A percentile compares a stretch with the other conserved stretches of the same genome.
These are phyloP conservation scores for Ascochyta pisi DNA, from an alignment of 2,329 filamentous ascomycete genomes.

Conservation along the genomic window DNA sequence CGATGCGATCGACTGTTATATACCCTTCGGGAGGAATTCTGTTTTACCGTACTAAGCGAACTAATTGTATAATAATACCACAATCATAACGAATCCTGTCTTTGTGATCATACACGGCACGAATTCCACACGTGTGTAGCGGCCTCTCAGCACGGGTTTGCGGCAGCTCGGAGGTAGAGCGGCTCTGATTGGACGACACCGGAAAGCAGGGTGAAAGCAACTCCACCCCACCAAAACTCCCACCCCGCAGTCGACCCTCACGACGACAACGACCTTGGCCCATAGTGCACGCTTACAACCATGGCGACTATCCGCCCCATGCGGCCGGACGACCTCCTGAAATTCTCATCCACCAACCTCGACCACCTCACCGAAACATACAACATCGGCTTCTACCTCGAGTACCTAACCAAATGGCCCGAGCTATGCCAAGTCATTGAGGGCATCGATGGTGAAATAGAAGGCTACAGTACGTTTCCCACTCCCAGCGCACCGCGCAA, in stretches of 20 bases:
- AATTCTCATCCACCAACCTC: slow-evolving; percentile 92
- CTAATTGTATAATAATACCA: not conserved
- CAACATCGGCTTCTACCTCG: slow-evolving; percentile 91
- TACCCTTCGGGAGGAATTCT: slow-evolving; percentile 12
- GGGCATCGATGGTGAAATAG: slow-evolving; percentile 83
- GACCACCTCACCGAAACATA: slow-evolving; percentile 98
- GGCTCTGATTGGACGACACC: slow-evolving; percentile 3
- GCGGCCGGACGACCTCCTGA: slow-evolving; percentile 71
- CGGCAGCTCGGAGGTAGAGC: not conserved
- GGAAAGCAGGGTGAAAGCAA: slow-evolving; percentile 1
- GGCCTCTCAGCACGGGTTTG: not conserved
- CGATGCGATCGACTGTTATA: slow-evolving; percentile 62
- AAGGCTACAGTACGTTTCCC: slow-evolving; percentile 80
- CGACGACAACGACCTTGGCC: slow-evolving; percentile 1
- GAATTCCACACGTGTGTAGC: no score
- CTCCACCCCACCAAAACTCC: slow-evolving; percentile 6
- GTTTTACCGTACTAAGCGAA: not conserved
- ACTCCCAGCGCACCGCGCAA: not conserved
- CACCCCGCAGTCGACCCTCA: not conserved
- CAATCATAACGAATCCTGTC: not conserved
- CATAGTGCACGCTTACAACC: not conserved
- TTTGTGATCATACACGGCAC: not conserved
- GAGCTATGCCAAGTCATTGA: slow-evolving; percentile 92
- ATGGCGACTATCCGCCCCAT: slow-evolving; percentile 91
- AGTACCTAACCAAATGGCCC: slow-evolving; percentile 96